phyloP scores from a whole-genome alignment of 164 flowering plant genomes.

The Chimonanthus praecox region DNA sequence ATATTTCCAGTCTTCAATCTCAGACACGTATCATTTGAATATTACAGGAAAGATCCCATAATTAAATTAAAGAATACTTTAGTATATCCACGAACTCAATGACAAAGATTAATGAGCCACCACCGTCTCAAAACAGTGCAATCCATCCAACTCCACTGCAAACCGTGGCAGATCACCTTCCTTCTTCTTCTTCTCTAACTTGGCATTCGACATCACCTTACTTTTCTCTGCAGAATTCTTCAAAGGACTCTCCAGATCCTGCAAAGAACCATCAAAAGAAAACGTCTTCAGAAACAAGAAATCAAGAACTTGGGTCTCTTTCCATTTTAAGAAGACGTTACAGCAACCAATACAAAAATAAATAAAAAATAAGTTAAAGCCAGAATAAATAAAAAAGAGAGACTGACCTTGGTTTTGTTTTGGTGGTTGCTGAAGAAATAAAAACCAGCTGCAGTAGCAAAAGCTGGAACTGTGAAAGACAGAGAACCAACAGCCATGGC shows the following conservation, averaged over 20 bases:
- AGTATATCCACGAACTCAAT: not conserved
- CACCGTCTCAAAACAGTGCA: conserved; percentile 37
- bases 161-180: conserved; percentile 15
- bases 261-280: not conserved
- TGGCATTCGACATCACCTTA: not conserved
- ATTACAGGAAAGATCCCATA: not conserved
- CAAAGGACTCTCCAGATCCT: conserved; percentile 10
- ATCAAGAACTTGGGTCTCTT: no score
- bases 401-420: conserved; percentile 12
- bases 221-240: not conserved
- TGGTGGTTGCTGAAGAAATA: conserved; percentile 21
- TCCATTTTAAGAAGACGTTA: not conserved
- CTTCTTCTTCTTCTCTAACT: conserved; percentile 10
- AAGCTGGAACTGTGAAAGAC: conserved; percentile 20
- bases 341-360: not conserved
- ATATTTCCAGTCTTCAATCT: not conserved
- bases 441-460: conserved; percentile 25
- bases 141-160: conserved; percentile 41
- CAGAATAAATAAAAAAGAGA: not conserved
- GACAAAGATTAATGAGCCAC: conserved; percentile 13
- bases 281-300: not conserved
- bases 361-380: not conserved
- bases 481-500: conserved; percentile 15
- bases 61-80: not conserved
- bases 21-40: not conserved